phyloP scores from a whole-genome alignment of 179 eudicot genomes.

The Pouteria campechiana region DNA sequence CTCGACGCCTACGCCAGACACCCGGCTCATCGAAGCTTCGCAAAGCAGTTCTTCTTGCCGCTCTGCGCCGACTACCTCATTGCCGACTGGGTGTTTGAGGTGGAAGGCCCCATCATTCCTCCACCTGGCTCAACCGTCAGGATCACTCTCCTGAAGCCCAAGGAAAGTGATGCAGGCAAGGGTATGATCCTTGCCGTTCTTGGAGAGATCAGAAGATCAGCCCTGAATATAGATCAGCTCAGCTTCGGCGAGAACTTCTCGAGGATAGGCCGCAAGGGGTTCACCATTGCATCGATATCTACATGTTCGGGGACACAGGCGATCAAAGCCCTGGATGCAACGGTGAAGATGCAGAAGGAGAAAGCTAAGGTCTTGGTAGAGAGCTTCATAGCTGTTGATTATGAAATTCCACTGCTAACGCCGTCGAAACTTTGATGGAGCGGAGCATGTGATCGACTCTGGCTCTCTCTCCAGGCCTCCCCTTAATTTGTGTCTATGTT shows the following conservation, averaged over 20 bases:
- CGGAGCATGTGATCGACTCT: too few relatives aligned
- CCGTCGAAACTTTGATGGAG: conserved; percentile 52
- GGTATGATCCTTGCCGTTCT: conserved; percentile 32
- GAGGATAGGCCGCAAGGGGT: conserved; percentile 56
- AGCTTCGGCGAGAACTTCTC: conserved; percentile 64
- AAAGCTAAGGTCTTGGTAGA: conserved; percentile 63
- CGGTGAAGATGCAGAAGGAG: conserved; percentile 35
- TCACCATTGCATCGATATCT: conserved; percentile 50
- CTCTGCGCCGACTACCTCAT: conserved; percentile 69
- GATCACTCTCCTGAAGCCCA: conserved; percentile 49
- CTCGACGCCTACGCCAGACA: conserved; percentile 45
- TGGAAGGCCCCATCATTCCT: conserved; percentile 10
- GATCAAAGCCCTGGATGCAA: conserved; percentile 36
- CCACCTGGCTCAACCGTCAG: conserved; percentile 59
- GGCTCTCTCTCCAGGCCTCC: too few relatives aligned
- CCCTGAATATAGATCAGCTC: conserved; percentile 23
- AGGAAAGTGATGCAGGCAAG: conserved; percentile 53
- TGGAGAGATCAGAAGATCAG: conserved; percentile 37
- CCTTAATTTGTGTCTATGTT: too few relatives aligned
- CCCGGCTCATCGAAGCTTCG: conserved; percentile 49
- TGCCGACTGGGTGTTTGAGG: conserved; percentile 51
- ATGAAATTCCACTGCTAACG: conserved; percentile 32
- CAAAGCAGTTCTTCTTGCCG: conserved; percentile 33
- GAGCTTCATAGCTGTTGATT: conserved; percentile 53
- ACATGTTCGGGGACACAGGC: conserved; percentile 33